Conservation (phyloP, 441 rosid genomes). For the Geranium incanum region DNA sequence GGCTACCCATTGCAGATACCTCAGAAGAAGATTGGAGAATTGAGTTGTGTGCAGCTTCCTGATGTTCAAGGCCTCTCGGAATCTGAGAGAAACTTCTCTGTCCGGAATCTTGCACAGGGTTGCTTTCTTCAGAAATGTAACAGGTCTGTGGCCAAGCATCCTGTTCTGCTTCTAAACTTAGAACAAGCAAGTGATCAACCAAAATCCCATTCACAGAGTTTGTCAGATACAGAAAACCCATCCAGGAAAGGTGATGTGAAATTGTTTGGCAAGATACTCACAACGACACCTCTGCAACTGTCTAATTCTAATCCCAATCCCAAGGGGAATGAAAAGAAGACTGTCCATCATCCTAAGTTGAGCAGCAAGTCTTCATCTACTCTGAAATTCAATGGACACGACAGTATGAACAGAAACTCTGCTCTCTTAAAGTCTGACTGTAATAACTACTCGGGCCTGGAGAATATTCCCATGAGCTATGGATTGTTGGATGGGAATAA, state of each 20-base stretch:
- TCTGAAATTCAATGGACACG: constrained; percentile 37
- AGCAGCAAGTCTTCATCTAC: constrained; percentile 31
- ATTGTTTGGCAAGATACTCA: constrained; percentile 77
- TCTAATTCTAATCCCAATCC: constrained; percentile 20
- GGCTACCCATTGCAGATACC: constrained; percentile 39
- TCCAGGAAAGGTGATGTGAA: constrained; percentile 65
- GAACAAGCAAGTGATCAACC: constrained; percentile 33
- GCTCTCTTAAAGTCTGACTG: constrained; percentile 37
- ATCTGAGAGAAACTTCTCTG: constrained; percentile 25
- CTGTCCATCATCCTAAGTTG: constrained; percentile 26
- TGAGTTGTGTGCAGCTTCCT: constrained; percentile 23
- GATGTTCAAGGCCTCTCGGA: constrained; percentile 29
- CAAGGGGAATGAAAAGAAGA: constrained; percentile 32
- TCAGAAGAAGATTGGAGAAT: constrained; percentile 33
- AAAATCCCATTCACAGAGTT: constrained; percentile 33
- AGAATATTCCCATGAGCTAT: constrained; percentile 59
- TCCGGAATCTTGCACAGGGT: constrained; percentile 33
- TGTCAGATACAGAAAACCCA: constrained; percentile 43
- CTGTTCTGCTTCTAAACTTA: constrained; percentile 24
- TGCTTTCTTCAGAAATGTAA: constrained; percentile 53
- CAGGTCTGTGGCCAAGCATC: constrained; percentile 35
- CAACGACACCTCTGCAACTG: constrained; percentile 26
- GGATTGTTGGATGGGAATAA: constrained; percentile 84
- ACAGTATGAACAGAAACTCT: constrained; percentile 24
- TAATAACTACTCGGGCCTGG: constrained; percentile 38